Evolutionary conservation across 768 basidiomycete genomes (phyloP), one percentile per base, ranked within the genome.

Genomic region (Hericium rajendrae): DNA sequence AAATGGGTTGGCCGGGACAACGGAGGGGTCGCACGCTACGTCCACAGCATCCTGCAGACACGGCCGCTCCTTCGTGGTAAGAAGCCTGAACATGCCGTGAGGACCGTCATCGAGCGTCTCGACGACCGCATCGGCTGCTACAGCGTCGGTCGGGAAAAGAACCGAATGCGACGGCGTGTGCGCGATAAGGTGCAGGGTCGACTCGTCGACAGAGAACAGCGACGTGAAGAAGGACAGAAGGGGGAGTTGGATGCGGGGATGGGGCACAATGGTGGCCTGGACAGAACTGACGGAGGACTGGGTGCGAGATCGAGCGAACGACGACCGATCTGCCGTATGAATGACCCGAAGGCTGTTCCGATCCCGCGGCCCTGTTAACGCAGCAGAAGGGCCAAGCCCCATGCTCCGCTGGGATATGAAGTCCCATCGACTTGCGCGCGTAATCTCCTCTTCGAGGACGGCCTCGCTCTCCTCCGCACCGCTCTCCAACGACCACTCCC

Each of bases 141-240:
- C 11, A 18, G 10, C 11, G 4, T 18, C 63, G 10, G 68, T 69
- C 6, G 71, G 68, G 57, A 75, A 74, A 15, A 74, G 64, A 3
- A 69, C 51, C 11, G 74, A 69, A 10, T 69, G 67, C 10, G 62
- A 58, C 8, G 70, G 60, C 6, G 72, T 60, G 20, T 69, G 67
- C 6, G 70, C 66, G 40, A 76, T 65, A 24, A 75, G 70, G 48
- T 71, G 70, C 4, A 73, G 54, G 2, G 72, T 74, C 8, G 71
- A 66, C 20, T 73, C 71, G 57, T 76, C 75, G 26, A 74, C 56
- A 24, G 68, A 61, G 39, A 76, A 65, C n/a, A 74, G 54, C 9
- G 68, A 68, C 6, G 71, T 51, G 54, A 75, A 67, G 59, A 73
- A 69, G 0, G 73, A 73, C 3, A 76, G 62, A 10, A 76, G 59